Base-by-base conservation (phyloP, 371 early-diverging fungal genomes). In the Batkoa obscura region DNA sequence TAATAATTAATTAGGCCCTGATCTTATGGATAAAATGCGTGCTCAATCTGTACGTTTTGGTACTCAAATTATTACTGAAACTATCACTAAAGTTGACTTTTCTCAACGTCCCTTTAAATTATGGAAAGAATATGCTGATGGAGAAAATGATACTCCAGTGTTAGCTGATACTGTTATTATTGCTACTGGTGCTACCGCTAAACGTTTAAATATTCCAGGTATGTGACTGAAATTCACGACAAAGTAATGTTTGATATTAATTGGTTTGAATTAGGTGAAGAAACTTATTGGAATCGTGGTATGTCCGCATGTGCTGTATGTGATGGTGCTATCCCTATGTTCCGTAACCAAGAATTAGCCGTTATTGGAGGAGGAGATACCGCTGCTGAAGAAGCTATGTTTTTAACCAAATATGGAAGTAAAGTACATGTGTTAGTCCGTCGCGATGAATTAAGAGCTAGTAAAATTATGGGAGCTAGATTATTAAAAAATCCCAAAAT, bases 291-390 rank as follows among this genome's bases (percentile, higher is more conserved):
- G 94, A 86, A 90, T 66, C 76, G 80, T 33, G 99, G 99, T 65
- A 95, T 99, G 67, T 91, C 92, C 58, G 97, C 99, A 15, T 99
- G 99, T 69, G 99, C 99, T 45, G 97, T 97, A 38, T 99, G 99
- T 78, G 99, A 99, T 71, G 99, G 82, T 69, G 95, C 94, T 58
- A 89, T 85, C 15, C 96, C 96, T 35, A 90, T 97, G 59, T 95
- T 92, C 76, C 82, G 87, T 58, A 83, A 93, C 72, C 90, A 94
- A 76, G 85, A 83, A 43, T 66, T 89, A 60, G 86, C 81, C 49
- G 97, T 99, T 32, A 81, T 98, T 60, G 98, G 98, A 63, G 99
- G 99, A 61, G 99, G 99, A 59, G 99, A 99, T 73, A 88, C 94
- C 63, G 99, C 99, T 54, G 87, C 88, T 70, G 99, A 98, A 70